Base-by-base conservation (phyloP, 495 filamentous ascomycete species). In the Amphirosellinia nigrospora region DNA sequence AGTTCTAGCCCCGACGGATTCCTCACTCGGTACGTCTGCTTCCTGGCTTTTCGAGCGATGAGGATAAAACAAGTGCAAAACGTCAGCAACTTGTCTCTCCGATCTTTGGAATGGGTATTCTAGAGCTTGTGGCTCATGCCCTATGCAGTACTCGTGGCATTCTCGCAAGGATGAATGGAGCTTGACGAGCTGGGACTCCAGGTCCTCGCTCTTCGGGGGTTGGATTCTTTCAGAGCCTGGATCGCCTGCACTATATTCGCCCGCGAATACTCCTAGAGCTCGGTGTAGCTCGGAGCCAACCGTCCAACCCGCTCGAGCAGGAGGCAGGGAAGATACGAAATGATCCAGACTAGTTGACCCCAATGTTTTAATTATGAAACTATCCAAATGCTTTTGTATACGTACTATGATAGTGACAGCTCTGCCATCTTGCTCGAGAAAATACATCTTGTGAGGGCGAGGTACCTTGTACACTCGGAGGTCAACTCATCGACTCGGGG, bases 241-340 rank as follows among this genome's bases (percentile, higher is more conserved):
- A 81, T 70, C 13, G 79, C 75, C 72, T 83, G 82, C 21, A 85
- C 79, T 19, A 85, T 74, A 52, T 83, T 83, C 81, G 13, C 81
- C 80, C 72, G 81, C 82, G 16, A 83, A 72, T 2, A 68, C 59
- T 10, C 69, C 75, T 6, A 83, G 66, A 28, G 70, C 60, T 38
- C 72, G 69, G 30, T 70, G 34, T 13, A 78, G 56, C 48, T 59
- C 52, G 11, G 66, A 69, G 41, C 66, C 66, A 0, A 21, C 38
- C 1, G 30, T 39, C 66, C 66, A 69, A 4, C 32, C 19, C 16
- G 65, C 41, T 10, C n/a, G 36, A 13, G 65, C 50, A 23, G 13
- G 6, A 16, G 10, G 10, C 23, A 68, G 23, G 5, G 65, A 58
- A 13, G 9, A 30, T 43, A 48, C 16, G 2, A 68, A 48, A 36